Evolutionary conservation across 192 early-diverging fungal genomes (phyloP).

Genomic region (Linderina pennispora): DNA sequence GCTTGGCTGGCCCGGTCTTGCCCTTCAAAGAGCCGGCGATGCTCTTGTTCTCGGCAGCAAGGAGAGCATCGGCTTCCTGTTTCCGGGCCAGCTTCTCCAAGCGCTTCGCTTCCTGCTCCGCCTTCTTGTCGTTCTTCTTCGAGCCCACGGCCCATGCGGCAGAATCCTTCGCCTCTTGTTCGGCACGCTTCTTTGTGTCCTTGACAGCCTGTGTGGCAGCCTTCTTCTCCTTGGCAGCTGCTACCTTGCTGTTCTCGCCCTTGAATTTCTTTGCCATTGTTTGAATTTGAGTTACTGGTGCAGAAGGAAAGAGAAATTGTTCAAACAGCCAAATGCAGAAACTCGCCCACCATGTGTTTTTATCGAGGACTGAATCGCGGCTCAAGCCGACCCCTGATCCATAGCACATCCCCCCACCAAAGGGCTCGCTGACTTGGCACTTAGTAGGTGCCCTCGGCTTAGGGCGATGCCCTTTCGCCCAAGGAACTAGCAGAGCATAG

Average conservation of each 20-base stretch:
- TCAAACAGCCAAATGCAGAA: background rate
- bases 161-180: conserved; percentile 55
- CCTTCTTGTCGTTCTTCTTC: conserved; percentile 58
- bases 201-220: conserved; percentile 59
- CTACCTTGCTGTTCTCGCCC: conserved; percentile 51
- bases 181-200: conserved; percentile 42
- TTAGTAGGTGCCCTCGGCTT: too few species aligned
- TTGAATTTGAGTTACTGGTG: background rate
- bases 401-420: too few species aligned
- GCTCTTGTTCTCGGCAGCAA: conserved; percentile 56
- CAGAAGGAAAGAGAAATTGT: background rate
- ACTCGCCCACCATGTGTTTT: too few species aligned
- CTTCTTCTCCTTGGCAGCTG: conserved; percentile 72
- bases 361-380: too few species aligned
- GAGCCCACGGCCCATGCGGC: conserved; percentile 61
- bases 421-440: too few species aligned
- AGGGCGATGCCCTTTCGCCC: too few species aligned
- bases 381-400: too few species aligned
- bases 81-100: conserved; percentile 48
- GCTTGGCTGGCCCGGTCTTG: conserved; percentile 6
- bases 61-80: conserved; percentile 54
- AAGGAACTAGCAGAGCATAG: too few species aligned
- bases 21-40: conserved; percentile 11
- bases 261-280: conserved; percentile 54
- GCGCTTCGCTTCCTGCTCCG: conserved; percentile 53